These are phyloP conservation scores for Colletotrichum phormii DNA, from an alignment of 2,329 filamentous ascomycete genomes.

Conservation along the genomic window DNA sequence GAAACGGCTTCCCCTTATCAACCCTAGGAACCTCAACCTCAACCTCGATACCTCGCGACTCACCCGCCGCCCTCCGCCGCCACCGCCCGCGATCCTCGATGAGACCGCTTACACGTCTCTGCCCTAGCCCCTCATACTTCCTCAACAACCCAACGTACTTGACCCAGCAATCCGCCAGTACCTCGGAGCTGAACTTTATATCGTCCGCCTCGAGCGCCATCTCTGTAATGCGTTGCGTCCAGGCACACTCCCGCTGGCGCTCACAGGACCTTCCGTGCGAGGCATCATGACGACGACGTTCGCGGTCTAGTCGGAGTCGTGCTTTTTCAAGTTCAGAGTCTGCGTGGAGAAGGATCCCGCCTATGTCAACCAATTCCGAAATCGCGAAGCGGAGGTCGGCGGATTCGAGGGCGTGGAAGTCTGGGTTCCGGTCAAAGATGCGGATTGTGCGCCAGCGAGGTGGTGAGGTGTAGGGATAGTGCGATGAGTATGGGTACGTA, in stretches of 20 bases:
- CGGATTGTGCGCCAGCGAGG: conserved; percentile 8
- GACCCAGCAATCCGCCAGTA: conserved; percentile 25
- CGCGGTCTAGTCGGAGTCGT: conserved; percentile 5
- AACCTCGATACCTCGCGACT: neutral
- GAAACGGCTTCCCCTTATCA: neutral
- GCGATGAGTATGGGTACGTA: conserved; percentile 28
- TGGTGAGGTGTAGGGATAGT: neutral
- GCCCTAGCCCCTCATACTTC: conserved; percentile 24
- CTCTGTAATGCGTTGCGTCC: conserved; percentile 1
- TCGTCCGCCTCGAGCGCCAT: conserved; percentile 19
- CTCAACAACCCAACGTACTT: conserved; percentile 26
- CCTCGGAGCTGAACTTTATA: conserved; percentile 17
- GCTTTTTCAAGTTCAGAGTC: conserved; percentile 20
- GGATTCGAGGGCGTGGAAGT: conserved; percentile 18
- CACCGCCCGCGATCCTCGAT: conserved; percentile 4
- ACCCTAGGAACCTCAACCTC: neutral
- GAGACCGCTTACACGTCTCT: conserved; percentile 21
- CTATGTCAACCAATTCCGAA: conserved; percentile 27
- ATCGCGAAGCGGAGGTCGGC: conserved; percentile 12
- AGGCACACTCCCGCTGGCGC: conserved; percentile 12
- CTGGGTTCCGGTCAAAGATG: conserved; percentile 25
- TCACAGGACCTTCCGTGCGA: conserved; percentile 12
- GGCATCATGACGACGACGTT: neutral
- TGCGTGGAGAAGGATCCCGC: conserved; percentile 14
- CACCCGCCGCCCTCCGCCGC: neutral